phyloP scores from a whole-genome alignment of 2,329 filamentous ascomycete species.

The Claviceps pazoutovae region DNA sequence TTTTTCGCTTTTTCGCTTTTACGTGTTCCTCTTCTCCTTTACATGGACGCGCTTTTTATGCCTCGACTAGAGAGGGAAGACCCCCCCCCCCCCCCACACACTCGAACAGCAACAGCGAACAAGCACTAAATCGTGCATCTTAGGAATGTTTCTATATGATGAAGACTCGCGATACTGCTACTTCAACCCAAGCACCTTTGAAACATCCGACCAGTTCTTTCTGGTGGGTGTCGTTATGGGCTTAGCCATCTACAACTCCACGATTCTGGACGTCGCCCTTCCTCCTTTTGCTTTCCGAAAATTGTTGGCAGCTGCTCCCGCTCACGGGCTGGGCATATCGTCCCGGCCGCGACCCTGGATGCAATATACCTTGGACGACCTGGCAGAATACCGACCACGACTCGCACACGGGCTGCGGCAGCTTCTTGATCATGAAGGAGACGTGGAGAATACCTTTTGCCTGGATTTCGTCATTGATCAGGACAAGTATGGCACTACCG shows the following conservation, averaged over 20 bases:
- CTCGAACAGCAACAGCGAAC: too few relatives aligned
- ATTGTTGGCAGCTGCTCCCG: conserved; percentile 63
- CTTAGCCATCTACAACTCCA: conserved; percentile 88
- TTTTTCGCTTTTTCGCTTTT: not conserved
- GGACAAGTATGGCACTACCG: conserved; percentile 59
- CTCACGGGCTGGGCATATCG: conserved; percentile 37
- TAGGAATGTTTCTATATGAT: conserved; percentile 85
- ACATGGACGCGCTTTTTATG: too few relatives aligned
- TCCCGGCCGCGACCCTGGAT: conserved; percentile 47
- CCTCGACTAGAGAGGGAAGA: too few relatives aligned
- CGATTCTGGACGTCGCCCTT: conserved; percentile 75
- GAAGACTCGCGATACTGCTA: conserved; percentile 85
- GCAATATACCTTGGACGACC: conserved; percentile 65
- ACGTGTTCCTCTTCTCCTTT: not conserved
- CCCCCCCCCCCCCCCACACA: too few relatives aligned
- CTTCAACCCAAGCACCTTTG: conserved; percentile 82
- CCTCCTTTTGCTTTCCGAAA: conserved; percentile 86
- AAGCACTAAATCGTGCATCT: too few relatives aligned
- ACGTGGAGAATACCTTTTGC: conserved; percentile 68
- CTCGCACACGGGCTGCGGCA: conserved; percentile 63
- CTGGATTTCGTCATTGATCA: conserved; percentile 68
- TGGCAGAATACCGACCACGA: conserved; percentile 66
- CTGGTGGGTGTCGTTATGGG: conserved; percentile 78
- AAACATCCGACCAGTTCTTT: conserved; percentile 85
- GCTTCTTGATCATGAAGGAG: conserved; percentile 69